Percentiles rank a stretch among this genome's conserved stretches.
These are phyloP conservation scores for Nyssa sinensis DNA, from an alignment of 148 eudicot species.

Conservation along the genomic window DNA sequence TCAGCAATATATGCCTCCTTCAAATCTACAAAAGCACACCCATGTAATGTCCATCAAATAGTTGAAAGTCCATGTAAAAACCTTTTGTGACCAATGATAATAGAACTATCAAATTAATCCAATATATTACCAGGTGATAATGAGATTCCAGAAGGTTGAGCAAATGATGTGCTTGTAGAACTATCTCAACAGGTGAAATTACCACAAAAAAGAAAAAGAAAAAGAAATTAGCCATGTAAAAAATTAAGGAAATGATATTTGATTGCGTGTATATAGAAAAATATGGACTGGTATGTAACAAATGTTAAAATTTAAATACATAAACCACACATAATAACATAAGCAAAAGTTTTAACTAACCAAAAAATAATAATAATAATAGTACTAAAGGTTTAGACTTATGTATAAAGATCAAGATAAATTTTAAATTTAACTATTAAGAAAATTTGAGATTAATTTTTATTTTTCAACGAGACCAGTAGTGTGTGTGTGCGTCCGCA, in stretches of 20 bases:
- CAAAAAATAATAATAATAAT: no score
- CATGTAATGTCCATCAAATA: neutral
- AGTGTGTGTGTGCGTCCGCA: neutral
- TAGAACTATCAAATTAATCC: slow-evolving; percentile 1
- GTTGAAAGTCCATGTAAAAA: neutral
- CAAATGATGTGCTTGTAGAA: slow-evolving; percentile 81
- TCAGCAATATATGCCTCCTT: slow-evolving; percentile 89
- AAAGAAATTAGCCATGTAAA: neutral
- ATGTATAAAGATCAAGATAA: neutral
- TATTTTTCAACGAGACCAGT: neutral
- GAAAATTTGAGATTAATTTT: neutral
- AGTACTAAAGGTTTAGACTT: neutral
- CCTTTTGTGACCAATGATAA: neutral
- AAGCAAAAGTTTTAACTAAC: no score
- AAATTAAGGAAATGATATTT: neutral
- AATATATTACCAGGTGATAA: slow-evolving; percentile 66
- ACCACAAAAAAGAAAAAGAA: no score
- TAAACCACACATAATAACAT: neutral
- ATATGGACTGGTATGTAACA: neutral
- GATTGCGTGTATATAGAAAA: neutral
- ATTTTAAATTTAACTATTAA: neutral
- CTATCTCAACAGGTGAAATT: slow-evolving; percentile 36
- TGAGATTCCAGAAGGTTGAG: slow-evolving; percentile 97
- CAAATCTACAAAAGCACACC: slow-evolving; percentile 39
- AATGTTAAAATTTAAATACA: neutral